Evolutionary conservation across 768 basidiomycete species (phyloP).

Genomic region (Tubosaeta brunneosetosa): DNA sequence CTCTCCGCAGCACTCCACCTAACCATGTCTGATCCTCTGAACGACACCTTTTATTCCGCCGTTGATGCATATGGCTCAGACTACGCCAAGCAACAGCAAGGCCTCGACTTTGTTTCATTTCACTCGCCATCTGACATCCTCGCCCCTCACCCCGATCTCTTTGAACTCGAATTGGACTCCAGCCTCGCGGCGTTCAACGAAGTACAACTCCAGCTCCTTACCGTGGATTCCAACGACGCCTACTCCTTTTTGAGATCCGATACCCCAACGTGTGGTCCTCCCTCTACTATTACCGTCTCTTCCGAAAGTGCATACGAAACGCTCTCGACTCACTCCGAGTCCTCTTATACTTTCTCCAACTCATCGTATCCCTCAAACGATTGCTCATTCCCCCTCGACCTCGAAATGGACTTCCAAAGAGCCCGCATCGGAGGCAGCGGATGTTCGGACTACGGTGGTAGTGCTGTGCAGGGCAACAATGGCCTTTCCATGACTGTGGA

Average conservation of each 20-base stretch:
- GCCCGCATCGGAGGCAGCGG: constrained; percentile 48
- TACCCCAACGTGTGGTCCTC: constrained; percentile 63
- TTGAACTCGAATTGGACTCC: constrained; percentile 77
- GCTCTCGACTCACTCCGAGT: constrained; percentile 62
- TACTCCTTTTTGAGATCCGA: constrained; percentile 62
- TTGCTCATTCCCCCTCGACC: constrained; percentile 59
- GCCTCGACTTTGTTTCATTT: constrained; percentile 66
- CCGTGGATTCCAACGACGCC: constrained; percentile 60
- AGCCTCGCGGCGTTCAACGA: constrained; percentile 65
- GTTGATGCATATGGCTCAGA: constrained; percentile 34
- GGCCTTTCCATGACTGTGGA: constrained; percentile 42
- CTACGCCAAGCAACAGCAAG: constrained; percentile 38
- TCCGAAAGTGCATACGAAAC: constrained; percentile 74
- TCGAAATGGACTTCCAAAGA: constrained; percentile 69
- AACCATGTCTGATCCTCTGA: constrained; percentile 30
- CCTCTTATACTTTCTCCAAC: constrained; percentile 60
- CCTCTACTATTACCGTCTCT: constrained; percentile 74
- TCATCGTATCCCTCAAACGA: constrained; percentile 47
- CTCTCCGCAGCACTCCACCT: constrained; percentile 24
- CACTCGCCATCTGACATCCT: constrained; percentile 64
- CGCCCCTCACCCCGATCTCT: constrained; percentile 75
- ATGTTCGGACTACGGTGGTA: constrained; percentile 51
- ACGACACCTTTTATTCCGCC: constrained; percentile 31
- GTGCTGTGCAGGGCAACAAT: constrained; percentile 34
- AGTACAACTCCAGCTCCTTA: constrained; percentile 55